Evolutionary conservation across 345 rosid genomes (phyloP).

Genomic region (Excoecaria cochinchinensis): DNA sequence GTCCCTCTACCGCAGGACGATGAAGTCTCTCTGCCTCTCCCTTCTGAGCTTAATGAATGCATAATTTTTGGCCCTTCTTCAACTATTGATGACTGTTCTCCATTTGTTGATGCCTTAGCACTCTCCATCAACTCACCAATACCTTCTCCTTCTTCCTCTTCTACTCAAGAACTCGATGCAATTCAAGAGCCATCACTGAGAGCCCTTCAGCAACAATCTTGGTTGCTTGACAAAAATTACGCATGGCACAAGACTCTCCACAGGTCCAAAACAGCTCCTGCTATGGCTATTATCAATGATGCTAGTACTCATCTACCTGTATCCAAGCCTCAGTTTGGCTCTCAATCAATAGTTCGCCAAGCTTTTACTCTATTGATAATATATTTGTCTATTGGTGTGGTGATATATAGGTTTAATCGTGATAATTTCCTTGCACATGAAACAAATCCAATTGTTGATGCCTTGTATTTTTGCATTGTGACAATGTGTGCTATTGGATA

Average conservation of each 20-base stretch:
- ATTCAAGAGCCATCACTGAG: conserved; percentile 16
- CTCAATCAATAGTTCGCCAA: conserved; percentile 57
- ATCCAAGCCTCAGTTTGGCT: conserved; percentile 47
- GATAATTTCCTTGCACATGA: conserved; percentile 43
- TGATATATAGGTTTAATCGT: conserved; percentile 63
- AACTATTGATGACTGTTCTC: conserved; percentile 40
- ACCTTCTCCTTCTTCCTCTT: conserved; percentile 26
- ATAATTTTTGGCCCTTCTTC: conserved; percentile 67
- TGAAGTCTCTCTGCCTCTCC: conserved; percentile 55
- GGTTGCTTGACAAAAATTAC: conserved; percentile 38
- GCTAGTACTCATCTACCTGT: conserved; percentile 22
- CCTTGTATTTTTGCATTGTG: conserved; percentile 81
- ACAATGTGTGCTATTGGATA: conserved; percentile 97
- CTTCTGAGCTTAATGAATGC: conserved; percentile 61
- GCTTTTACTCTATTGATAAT: conserved; percentile 49
- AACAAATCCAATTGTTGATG: conserved; percentile 92
- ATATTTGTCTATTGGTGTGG: conserved; percentile 67
- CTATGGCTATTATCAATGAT: conserved; percentile 70
- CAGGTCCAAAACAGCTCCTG: conserved; percentile 81
- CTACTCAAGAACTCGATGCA: conserved; percentile 11
- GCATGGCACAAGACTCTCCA: conserved; percentile 42
- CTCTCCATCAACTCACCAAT: conserved; percentile 38
- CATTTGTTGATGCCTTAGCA: conserved; percentile 50
- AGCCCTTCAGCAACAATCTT: conserved; percentile 25
- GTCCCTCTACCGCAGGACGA: conserved; percentile 71